Evolutionary conservation across 2,329 filamentous ascomycete species (phyloP), one percentile per base, ranked within the genome.

Genomic region (Nemania diffusa): DNA sequence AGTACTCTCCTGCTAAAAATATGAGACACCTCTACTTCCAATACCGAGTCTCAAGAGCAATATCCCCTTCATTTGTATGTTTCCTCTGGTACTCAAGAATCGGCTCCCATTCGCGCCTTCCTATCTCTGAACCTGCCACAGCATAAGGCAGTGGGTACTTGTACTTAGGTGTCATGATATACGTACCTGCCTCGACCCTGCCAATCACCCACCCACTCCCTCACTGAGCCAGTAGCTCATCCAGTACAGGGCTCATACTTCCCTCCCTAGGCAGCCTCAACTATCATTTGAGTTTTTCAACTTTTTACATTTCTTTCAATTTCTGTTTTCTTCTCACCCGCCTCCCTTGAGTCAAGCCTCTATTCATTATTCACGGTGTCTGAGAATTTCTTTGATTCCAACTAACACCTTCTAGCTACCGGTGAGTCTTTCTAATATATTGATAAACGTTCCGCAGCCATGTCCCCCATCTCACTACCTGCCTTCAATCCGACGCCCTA

Each of bases 401-500:
- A 32, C 32, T 42, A 26, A 34, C 15, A 27, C 34, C 17, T 37
- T 8, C 11, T 17, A 42, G 24, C 24, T 42, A 48, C 56, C 22
- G 26, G 60, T 52, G 20, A 60, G 65, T n/a, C 32, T 53, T 22
- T n/a, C 29, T 29, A 15, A 20, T 22, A n/a, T 15, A n/a, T 34
- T 29, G 32, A 20, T 15, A 22, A 42, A 46, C 17, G 48, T 13
- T 5, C n/a, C 26, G 29, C n/a, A 48, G 32, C 53, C 46, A 20
- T 27, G 29, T 55, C 29, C 11, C 1, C 11, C 29, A 40, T 37
- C 22, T 11, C 29, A 15, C 24, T 3, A 20, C n/a, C n/a, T n/a
- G 20, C n/a, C 20, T 17, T 37, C 15, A 8, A 15, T 26, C 20
- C 24, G 6, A 1, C 8, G 20, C 22, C 7, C 6, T 29, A n/a